Base-by-base conservation (phyloP, 2,329 filamentous ascomycete species). In the Plectosphaerella sp. region DNA sequence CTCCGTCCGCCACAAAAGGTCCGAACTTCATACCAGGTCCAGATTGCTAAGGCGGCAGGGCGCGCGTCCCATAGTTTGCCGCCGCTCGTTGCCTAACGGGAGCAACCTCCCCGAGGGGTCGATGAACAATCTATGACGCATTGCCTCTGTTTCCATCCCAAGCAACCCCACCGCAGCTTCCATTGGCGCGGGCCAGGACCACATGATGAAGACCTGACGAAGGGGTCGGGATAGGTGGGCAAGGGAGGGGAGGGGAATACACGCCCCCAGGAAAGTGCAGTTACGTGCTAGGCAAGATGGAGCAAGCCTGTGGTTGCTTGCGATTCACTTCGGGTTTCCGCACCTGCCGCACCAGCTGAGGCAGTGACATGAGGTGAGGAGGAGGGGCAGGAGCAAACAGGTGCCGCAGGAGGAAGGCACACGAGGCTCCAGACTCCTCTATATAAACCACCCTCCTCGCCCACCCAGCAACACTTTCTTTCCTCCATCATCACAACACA, bases 361-460 rank as follows among this genome's bases (percentile, higher is more conserved):
- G 22, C 22, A 22, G 22, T 22, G 28, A 33, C 28, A 33, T 33
- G 8, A 9, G 11, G 28, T 22, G 22, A 22, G 11, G 8, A 33
- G 28, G 28, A 33, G 28, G 28, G 28, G 37, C 37, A 41, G 16
- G 37, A n/a, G 37, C 14, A 15, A 15, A 16, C 7, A 8, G 15
- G 16, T 7, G 15, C 35, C 35, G 37, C 5, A 41, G 16, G 14
- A n/a, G 15, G 15, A 41, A 14, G 9, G 15, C 15, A 9, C 7
- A 7, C 14, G 18, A 16, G 4, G n/a, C n/a, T 43, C 41, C 41
- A 43, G 16, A 16, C 24, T 20, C 43, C 53, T 62, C 64, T 64
- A 58, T 62, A 62, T 58, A 59, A 55, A 48, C 51, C 20, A 42
- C 47, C 46, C 54, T 52, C 57, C 55, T 47, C 56, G 55, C 46